Evolutionary conservation across 495 filamentous ascomycete genomes (phyloP).

Genomic region (Annulohypoxylon nitens): DNA sequence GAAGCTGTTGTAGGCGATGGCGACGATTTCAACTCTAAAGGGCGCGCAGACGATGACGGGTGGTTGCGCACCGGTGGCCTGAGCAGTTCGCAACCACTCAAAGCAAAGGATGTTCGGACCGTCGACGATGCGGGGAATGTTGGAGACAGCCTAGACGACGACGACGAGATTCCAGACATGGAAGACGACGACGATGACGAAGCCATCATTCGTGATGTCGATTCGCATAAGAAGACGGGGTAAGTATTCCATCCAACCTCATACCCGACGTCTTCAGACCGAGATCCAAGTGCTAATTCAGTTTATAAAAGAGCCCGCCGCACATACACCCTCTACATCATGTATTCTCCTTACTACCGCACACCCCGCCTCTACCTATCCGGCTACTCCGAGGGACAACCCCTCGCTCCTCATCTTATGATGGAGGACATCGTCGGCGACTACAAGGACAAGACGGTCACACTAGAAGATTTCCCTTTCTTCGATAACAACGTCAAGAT

Average conservation of each 20-base stretch:
- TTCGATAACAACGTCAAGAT: slow-evolving; percentile 88
- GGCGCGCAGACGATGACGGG: slow-evolving; percentile 76
- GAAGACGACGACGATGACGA: slow-evolving; percentile 97
- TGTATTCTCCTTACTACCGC: slow-evolving; percentile 95
- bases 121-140: slow-evolving; percentile 84
- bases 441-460: slow-evolving; percentile 99
- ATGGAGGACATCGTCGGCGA: slow-evolving; percentile 99
- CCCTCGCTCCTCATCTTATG: slow-evolving; percentile 90
- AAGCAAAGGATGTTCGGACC: slow-evolving; percentile 83
- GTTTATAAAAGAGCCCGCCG: slow-evolving; percentile 74
- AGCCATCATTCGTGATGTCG: slow-evolving; percentile 90
- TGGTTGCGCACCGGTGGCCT: slow-evolving; percentile 90
- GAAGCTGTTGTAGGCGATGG: slow-evolving; percentile 86
- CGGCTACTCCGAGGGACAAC: slow-evolving; percentile 87
- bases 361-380: slow-evolving; percentile 96
- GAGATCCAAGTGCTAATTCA: slow-evolving; percentile 11
- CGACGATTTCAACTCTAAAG: slow-evolving; percentile 68
- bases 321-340: slow-evolving; percentile 98
- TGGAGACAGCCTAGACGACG: slow-evolving; percentile 77
- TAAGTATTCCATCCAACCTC: slow-evolving; percentile 59
- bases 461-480: slow-evolving; percentile 96
- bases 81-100: slow-evolving; percentile 77
- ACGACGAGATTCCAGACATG: slow-evolving; percentile 97
- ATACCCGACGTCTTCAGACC: not conserved
- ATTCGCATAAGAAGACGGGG: slow-evolving; percentile 72